A percentile compares a stretch with the other conserved stretches of the same genome.
These are phyloP conservation scores for Thozetella sp. DNA, from an alignment of 495 filamentous ascomycete species.

Conservation along the genomic window DNA sequence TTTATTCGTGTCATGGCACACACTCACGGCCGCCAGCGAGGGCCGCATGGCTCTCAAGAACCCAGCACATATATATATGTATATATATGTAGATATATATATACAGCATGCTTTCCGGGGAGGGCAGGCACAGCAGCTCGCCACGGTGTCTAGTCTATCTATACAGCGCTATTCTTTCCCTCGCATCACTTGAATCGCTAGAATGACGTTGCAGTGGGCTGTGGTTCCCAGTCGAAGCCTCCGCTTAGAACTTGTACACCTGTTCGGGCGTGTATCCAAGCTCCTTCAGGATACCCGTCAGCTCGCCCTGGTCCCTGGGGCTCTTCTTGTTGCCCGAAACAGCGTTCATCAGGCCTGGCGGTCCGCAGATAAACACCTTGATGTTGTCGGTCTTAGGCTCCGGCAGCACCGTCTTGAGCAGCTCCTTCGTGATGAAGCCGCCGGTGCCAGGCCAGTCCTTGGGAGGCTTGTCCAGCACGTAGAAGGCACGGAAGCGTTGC, in stretches of 20 bases:
- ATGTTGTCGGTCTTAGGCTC: constrained; percentile 88
- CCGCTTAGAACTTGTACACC: constrained; percentile 88
- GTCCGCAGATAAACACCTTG: constrained; percentile 90
- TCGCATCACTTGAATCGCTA: background rate
- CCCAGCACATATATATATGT: background rate
- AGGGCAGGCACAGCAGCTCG: background rate
- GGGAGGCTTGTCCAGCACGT: constrained; percentile 85
- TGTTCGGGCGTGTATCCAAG: constrained; percentile 90
- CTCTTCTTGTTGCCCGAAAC: constrained; percentile 87
- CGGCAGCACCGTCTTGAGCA: constrained; percentile 89
- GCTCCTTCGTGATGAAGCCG: constrained; percentile 83
- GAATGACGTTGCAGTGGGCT: background rate
- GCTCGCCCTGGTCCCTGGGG: constrained; percentile 90
- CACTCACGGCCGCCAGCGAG: too few species aligned
- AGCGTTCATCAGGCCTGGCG: constrained; percentile 90
- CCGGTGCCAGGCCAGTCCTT: constrained; percentile 74
- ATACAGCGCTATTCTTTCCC: background rate
- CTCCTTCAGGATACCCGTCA: constrained; percentile 82
- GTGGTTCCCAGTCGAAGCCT: background rate
- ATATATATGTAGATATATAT: background rate
- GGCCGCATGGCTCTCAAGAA: too few species aligned
- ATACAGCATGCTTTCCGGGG: background rate
- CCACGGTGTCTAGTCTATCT: background rate
- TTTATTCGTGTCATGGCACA: too few species aligned
- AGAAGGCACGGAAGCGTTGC: constrained; percentile 89